Percentiles rank a stretch among this genome's conserved stretches.
phyloP scores from a whole-genome alignment of 805 yeast genomes.

The Candida caryicola region DNA sequence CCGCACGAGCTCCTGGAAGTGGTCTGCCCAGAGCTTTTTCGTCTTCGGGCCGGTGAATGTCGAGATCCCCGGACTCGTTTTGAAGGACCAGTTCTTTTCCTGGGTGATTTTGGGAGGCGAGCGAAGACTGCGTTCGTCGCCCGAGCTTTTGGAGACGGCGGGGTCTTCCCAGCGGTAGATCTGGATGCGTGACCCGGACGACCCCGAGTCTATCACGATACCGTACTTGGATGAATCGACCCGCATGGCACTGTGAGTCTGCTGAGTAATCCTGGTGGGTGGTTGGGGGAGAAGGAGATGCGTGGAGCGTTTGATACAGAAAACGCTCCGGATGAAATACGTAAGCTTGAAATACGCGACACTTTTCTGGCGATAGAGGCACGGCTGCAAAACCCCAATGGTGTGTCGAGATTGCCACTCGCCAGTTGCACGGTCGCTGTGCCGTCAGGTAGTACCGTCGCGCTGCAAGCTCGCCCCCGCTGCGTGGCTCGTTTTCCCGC shows the following conservation, averaged over 20 bases:
- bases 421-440: too few relatives aligned
- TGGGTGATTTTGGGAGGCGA: conserved; percentile 70
- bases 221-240: conserved; percentile 52
- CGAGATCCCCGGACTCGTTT: conserved; percentile 84
- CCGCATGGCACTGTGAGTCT: not conserved
- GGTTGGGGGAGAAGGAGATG: too few relatives aligned
- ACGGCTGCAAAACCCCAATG: too few relatives aligned
- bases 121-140: conserved; percentile 34
- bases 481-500: too few relatives aligned
- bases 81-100: conserved; percentile 64
- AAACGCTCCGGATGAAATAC: too few relatives aligned
- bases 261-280: too few relatives aligned
- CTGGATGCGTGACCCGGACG: conserved; percentile 88
- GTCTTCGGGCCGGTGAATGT: conserved; percentile 48
- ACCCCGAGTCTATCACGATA: conserved; percentile 91
- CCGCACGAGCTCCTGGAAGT: conserved; percentile 60
- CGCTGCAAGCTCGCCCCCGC: too few relatives aligned
- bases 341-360: too few relatives aligned
- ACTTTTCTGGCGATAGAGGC: too few relatives aligned
- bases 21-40: conserved; percentile 63
- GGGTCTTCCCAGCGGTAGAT: conserved; percentile 75
- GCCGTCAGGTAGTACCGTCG: too few relatives aligned
- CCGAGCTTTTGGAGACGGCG: conserved; percentile 12
- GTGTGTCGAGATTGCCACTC: too few relatives aligned
- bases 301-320: too few relatives aligned